Evolutionary conservation across 768 basidiomycete genomes (phyloP), one percentile per base, ranked within the genome.

Genomic region (Macrolepiota fuliginosa): DNA sequence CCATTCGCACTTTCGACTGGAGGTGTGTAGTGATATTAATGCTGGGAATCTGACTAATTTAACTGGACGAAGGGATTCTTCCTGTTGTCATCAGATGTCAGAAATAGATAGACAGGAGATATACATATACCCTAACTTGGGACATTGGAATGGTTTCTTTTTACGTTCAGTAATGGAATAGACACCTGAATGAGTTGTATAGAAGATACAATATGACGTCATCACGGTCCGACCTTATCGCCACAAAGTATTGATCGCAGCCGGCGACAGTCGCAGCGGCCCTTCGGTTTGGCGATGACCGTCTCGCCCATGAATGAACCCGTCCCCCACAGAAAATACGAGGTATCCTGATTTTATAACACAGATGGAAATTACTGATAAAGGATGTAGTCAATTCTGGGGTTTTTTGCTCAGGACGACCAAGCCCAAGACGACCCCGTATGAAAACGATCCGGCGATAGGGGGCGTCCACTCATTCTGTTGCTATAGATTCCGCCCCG

Each of bases 401-500:
- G 60, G 19, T 50, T 55, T 24, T 61, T 61, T 25, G 13, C 39
- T 5, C 52, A 47, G 45, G 29, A 55, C 12, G 32, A 25, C 5
- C 35, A 53, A 15, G 15, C 54, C 15, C 45, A 37, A 35, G 42
- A 36, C 36, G 24, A 25, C 13, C 45, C 53, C 27, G 60, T 55
- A 61, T 25, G 40, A 36, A n/a, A 39, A 54, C 15, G 24, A 12
- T 47, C 9, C 12, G 12, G n/a, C 4, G 17, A 35, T 45, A 15
- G 6, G 10, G 47, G 24, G 47, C 3, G 13, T 12, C 24, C 22
- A 12, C 13, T 9, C 47, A 24, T 12, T 47, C 25, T 25, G 3
- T 49, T 24, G 24, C 61, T 3, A 32, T 32, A 89, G 87, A 69
- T 87, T 22, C 86, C 81, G 0, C 71, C 79, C 3, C 74, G 81